Base-by-base conservation (phyloP, 371 early-diverging fungal species). In the Rhizopus microsporus region DNA sequence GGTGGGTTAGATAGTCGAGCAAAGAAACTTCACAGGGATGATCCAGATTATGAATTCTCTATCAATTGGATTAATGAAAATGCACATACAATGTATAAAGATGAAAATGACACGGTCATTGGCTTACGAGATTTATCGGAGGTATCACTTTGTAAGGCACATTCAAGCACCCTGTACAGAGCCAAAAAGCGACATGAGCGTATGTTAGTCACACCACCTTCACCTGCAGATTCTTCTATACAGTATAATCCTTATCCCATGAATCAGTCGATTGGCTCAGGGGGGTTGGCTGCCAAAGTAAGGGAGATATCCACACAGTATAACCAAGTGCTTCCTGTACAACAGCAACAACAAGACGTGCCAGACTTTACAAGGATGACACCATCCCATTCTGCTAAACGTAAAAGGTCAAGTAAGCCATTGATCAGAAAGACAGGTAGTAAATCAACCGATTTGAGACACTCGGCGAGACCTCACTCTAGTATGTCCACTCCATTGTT, bases 101-200 rank as follows among this genome's bases (percentile, higher is more conserved):
- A 77, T 46, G 45, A 46, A 46, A 50, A 50, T 23, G 65, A 73
- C 16, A 45, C 59, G 6, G 72, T 77, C 2, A 56, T 70, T 33
- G 75, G 74, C 4, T 53, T 80, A 9, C 29, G 48, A 8, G 67
- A 73, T 8, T 52, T 75, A 42, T 56, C 65, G 38, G 75, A 78
- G 51, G 79, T 78, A 54, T 73, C 74, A 45, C 75, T 80, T 46
- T 80, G 80, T 51, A 80, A 80, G 57, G 80, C 80, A 59, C 80
- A 80, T 51, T 75, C 75, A 17, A 71, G 72, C 44, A 72, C 80
- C 23, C 56, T 80, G 17, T 80, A 80, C 53, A 68, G 80, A 32
- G 80, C 80, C 51, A 77, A 75, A 55, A 80, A 80, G 57, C 69
- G 64, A 51, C 69, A 72, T 39, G 70, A 75, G 34, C 62, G 74